phyloP scores from a whole-genome alignment of 169 alveolate genomes.

The Perkinsus marinus region DNA sequence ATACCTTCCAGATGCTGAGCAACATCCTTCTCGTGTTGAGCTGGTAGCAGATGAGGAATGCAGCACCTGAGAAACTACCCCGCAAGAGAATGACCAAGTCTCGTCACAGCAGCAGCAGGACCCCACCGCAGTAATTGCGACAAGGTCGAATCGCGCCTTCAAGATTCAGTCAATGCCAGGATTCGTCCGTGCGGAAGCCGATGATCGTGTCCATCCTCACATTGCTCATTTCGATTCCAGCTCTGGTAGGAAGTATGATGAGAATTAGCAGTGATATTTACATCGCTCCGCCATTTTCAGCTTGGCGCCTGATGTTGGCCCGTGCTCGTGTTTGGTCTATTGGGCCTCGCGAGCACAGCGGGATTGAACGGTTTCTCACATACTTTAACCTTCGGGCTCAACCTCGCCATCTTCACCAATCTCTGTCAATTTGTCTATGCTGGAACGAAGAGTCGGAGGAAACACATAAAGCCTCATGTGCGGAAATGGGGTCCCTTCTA shows the following conservation, averaged over 20 bases:
- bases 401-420: neutral
- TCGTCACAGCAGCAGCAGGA: neutral
- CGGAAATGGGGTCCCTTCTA: neutral
- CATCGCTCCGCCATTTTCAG: neutral
- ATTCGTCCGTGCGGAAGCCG: neutral
- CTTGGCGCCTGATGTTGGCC: neutral
- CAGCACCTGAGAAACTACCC: neutral
- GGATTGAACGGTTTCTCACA: neutral
- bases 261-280: no score
- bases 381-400: neutral
- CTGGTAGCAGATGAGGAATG: neutral
- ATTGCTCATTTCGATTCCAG: neutral
- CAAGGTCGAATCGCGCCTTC: neutral
- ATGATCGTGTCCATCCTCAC: neutral
- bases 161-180: neutral
- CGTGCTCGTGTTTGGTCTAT: neutral
- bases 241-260: no score
- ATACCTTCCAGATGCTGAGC: neutral
- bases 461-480: neutral
- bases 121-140: neutral
- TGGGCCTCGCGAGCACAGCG: neutral
- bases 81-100: neutral
- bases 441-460: neutral
- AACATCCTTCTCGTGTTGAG: neutral
- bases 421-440: neutral